These are phyloP conservation scores for Populus davidiana DNA, from an alignment of 345 rosid genomes.

Conservation along the genomic window DNA sequence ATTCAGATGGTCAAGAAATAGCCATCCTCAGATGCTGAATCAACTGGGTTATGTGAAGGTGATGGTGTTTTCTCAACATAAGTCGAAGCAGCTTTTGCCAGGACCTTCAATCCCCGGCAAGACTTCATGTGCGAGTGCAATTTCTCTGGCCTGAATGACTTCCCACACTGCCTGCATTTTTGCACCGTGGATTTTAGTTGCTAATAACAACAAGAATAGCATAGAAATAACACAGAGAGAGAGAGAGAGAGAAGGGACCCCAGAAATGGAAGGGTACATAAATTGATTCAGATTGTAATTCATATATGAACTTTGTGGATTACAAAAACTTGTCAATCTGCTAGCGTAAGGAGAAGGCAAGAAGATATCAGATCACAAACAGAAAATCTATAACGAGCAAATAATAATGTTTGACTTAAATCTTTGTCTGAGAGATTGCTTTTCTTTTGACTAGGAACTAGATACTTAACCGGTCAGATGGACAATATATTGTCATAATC, in stretches of 20 bases:
- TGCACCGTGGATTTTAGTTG: neutral
- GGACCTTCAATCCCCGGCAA: constrained; percentile 53
- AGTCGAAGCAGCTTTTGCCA: constrained; percentile 18
- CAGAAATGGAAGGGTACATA: neutral
- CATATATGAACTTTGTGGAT: neutral
- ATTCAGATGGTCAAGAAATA: constrained; percentile 24
- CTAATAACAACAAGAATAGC: neutral
- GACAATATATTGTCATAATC: neutral
- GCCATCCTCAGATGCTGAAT: constrained; percentile 4
- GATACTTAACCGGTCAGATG: neutral
- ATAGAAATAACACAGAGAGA: neutral
- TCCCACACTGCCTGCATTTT: constrained; percentile 68
- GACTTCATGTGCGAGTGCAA: constrained; percentile 70
- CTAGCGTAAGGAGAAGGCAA: neutral
- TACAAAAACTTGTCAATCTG: neutral
- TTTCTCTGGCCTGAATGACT: constrained; percentile 69
- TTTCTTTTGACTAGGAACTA: neutral
- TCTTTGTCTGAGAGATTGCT: neutral
- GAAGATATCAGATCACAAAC: neutral
- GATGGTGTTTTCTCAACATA: constrained; percentile 9
- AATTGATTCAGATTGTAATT: neutral
- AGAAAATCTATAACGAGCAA: neutral
- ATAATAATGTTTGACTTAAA: neutral
- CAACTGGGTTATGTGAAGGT: neutral
- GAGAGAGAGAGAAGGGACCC: neutral